Base-by-base conservation (phyloP, 1,284 basidiomycete genomes). In the Earliella scabrosa region DNA sequence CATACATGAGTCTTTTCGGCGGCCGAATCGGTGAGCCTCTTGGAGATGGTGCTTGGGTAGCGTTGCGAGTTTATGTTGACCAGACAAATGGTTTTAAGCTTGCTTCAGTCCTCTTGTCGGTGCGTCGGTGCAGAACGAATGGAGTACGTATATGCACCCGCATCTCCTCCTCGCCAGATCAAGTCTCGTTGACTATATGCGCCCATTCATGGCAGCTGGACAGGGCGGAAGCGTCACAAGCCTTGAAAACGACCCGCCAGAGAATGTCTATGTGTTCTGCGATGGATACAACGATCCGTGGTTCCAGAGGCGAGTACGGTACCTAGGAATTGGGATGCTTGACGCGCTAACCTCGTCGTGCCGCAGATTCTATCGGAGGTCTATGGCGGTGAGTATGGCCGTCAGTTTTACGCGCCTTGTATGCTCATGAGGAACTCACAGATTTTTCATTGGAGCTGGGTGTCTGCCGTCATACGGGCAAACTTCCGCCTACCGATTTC, bases 401-500 rank as follows among this genome's bases (percentile, higher is more conserved):
- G 24, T 20, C n/a, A 24, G 10, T 9, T 31, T 1, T 11, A n/a
- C 31, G 7, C 1, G 29, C 6, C 2, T 16, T 5, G n/a, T 3
- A 16, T n/a, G 6, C 11, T 10, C 16, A 7, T 45, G n/a, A 39
- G 23, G 18, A 31, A n/a, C 44, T 27, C 7, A 10, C 21, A 59
- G 58, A 20, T 59, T 1, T 59, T 59, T 23, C 58, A 56, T 24
- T 59, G 58, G 54, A 24, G 27, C 3, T 59, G 58, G 58, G 36
- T 59, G 18, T 23, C 44, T 1, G 51, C 46, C n/a, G 58, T 53
- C 2, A 50, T 53, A 16, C 26, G 50, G 11, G 54, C 54, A 7
- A 50, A 29, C 13, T 59, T 59, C 39, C 58, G 58, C 11, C 26
- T 59, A 7, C 47, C 58, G 3, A 56, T 59, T 38, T 50, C 58